These are phyloP conservation scores for Sarocladium strictum DNA, from an alignment of 2,329 filamentous ascomycete species.

Conservation along the genomic window DNA sequence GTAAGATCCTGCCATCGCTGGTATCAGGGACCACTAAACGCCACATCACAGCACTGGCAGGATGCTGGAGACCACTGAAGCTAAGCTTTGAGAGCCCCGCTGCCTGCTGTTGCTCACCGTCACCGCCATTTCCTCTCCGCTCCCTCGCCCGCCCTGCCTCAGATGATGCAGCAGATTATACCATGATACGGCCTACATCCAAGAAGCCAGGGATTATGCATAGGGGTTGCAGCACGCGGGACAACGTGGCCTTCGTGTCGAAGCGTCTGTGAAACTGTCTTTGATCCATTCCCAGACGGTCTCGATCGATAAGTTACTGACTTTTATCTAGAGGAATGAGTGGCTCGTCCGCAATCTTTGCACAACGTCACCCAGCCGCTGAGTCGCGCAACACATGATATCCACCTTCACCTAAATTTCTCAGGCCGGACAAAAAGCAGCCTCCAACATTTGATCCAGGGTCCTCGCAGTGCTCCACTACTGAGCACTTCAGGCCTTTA, in stretches of 20 bases:
- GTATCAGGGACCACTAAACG: neutral
- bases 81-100: conserved; percentile 3
- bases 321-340: too few species aligned
- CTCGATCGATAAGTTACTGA: too few species aligned
- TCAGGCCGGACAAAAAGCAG: neutral
- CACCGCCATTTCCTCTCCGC: conserved; percentile 9
- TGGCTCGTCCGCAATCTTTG: neutral
- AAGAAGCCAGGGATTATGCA: conserved; percentile 5
- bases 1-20: neutral
- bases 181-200: neutral
- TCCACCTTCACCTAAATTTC: neutral
- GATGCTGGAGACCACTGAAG: neutral
- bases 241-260: conserved; percentile 5
- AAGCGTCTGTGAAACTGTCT: neutral
- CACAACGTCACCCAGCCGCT: conserved; percentile 6
- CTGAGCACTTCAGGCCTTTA: neutral
- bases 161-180: neutral
- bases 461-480: neutral
- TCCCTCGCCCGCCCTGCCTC: neutral
- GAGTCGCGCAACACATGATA: conserved; percentile 6
- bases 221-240: conserved; percentile 8
- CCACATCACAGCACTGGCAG: neutral
- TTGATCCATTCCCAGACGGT: neutral
- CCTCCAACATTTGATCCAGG: conserved; percentile 1
- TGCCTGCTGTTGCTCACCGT: neutral